A percentile compares a stretch with the other conserved stretches of the same genome.
phyloP scores from a whole-genome alignment of 179 eudicot genomes.

The Monotropa hypopitys region DNA sequence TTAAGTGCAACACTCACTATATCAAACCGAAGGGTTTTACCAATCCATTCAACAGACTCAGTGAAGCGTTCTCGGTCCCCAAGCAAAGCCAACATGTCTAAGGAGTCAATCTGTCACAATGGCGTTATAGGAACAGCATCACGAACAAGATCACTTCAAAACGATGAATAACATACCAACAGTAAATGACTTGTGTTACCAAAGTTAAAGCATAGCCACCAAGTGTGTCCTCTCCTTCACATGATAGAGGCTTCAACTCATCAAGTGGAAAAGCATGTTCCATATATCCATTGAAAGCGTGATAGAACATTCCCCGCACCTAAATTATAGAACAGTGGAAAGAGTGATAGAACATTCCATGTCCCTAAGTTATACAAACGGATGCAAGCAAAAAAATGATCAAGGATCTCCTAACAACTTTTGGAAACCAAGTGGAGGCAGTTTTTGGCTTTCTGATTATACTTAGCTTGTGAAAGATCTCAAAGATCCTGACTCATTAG shows the following conservation, averaged over 20 bases:
- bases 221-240: conserved; percentile 89
- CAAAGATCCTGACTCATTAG: too few relatives aligned
- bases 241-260: conserved; percentile 81
- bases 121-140: conserved; percentile 1
- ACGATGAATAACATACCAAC: neutral
- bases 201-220: conserved; percentile 96
- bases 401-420: too few relatives aligned
- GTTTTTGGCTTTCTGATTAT: too few relatives aligned
- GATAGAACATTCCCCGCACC: conserved; percentile 95
- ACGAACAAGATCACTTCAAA: neutral
- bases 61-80: conserved; percentile 74
- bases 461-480: too few relatives aligned
- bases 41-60: conserved; percentile 90
- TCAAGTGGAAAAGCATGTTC: conserved; percentile 90
- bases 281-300: conserved; percentile 96
- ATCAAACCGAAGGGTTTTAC: conserved; percentile 91
- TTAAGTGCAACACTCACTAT: conserved; percentile 56
- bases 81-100: conserved; percentile 89
- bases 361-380: conserved; percentile 44
- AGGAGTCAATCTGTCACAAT: conserved; percentile 64
- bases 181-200: conserved; percentile 27
- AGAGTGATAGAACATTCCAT: conserved; percentile 92
- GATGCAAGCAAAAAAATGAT: too few relatives aligned
- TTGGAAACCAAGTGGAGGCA: too few relatives aligned
- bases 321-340: conserved; percentile 13